Conservation (phyloP, 2,329 filamentous ascomycete species). For the Sclerotinia borealis region DNA sequence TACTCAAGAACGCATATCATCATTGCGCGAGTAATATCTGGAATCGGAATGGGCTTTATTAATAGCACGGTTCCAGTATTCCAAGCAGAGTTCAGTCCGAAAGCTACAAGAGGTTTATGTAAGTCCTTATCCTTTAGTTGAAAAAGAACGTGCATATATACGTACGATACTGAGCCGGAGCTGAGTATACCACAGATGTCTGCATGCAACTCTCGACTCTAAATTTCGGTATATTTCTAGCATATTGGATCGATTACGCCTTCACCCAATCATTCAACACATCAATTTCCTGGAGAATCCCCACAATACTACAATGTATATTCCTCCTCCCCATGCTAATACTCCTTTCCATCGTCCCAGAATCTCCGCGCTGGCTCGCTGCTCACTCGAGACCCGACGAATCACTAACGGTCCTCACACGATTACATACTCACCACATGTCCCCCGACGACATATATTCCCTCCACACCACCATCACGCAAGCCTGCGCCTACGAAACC, state of each 20-base stretch:
- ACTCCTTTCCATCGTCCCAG: conserved; percentile 46
- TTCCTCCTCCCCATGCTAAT: conserved; percentile 38
- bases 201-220: conserved; percentile 43
- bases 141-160: no score
- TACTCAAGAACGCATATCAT: conserved; percentile 47
- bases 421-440: conserved; percentile 40
- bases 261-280: conserved; percentile 44
- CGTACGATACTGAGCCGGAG: not conserved
- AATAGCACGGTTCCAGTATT: conserved; percentile 48
- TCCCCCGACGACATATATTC: conserved; percentile 23
- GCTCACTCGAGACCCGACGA: conserved; percentile 37
- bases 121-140: not conserved
- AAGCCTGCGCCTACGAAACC: conserved; percentile 31
- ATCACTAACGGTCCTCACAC: conserved; percentile 40
- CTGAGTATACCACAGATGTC: conserved; percentile 31
- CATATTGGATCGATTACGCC: conserved; percentile 56
- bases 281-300: conserved; percentile 52
- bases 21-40: conserved; percentile 42
- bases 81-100: conserved; percentile 42
- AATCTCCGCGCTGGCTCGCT: conserved; percentile 43
- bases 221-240: conserved; percentile 51
- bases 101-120: conserved; percentile 34
- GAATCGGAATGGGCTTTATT: conserved; percentile 41
- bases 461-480: conserved; percentile 32
- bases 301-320: conserved; percentile 42